These are phyloP conservation scores for Pyrrhoderma lamaoense DNA, from an alignment of 1,284 basidiomycete genomes.

Conservation along the genomic window DNA sequence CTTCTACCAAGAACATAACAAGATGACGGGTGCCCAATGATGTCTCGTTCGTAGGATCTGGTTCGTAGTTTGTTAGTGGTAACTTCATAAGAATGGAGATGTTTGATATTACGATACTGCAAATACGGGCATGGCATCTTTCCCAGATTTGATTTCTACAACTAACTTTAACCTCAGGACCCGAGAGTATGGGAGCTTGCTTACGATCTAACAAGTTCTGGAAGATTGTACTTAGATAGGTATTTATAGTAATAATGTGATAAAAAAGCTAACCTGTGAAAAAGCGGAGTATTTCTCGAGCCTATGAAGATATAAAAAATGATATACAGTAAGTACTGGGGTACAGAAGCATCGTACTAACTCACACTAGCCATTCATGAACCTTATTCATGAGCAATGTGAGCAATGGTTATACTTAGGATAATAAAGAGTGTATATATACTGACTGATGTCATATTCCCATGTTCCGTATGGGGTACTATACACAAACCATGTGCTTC, in stretches of 20 bases:
- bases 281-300: constrained; percentile 60
- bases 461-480: too few species aligned
- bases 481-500: too few species aligned
- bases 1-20: constrained; percentile 67
- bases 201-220: constrained; percentile 50
- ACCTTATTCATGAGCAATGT: constrained; percentile 29
- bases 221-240: too few species aligned
- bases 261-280: constrained; percentile 33
- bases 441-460: too few species aligned
- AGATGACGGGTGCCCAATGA: constrained; percentile 53
- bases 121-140: constrained; percentile 43
- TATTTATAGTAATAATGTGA: too few species aligned
- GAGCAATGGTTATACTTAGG: too few species aligned
- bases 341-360: too few species aligned
- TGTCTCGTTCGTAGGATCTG: constrained; percentile 51
- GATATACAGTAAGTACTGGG: too few species aligned
- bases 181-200: constrained; percentile 12
- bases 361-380: constrained; percentile 51
- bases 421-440: too few species aligned
- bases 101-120: constrained; percentile 43
- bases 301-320: too few species aligned
- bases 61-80: background rate
- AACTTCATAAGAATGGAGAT: too few species aligned
- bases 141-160: constrained; percentile 38
- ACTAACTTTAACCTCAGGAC: background rate